Evolutionary conservation across 176 grass and related monocot genomes (phyloP).

Genomic region (Juncus inflexus): DNA sequence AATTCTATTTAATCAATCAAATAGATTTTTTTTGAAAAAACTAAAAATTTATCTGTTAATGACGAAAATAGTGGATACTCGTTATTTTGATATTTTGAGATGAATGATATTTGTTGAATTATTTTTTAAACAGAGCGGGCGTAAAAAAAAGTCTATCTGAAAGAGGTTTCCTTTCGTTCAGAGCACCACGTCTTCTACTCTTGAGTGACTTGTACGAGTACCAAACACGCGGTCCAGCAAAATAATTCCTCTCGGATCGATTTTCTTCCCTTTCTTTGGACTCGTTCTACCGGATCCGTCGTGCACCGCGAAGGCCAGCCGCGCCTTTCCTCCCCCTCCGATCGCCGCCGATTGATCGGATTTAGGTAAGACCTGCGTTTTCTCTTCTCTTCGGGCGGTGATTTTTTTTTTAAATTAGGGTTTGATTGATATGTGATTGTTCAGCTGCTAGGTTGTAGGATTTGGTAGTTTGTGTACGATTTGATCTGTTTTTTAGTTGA

Average conservation of each 20-base stretch:
- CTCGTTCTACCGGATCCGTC: slow-evolving; percentile 20
- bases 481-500: not conserved
- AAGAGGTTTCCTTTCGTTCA: not conserved
- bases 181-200: slow-evolving; percentile 3
- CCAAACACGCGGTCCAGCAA: not conserved
- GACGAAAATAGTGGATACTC: too few species aligned
- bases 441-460: not conserved
- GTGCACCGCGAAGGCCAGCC: slow-evolving; percentile 5
- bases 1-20: too few species aligned
- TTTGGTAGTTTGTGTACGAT: not conserved
- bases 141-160: too few species aligned
- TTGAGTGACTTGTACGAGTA: too few species aligned
- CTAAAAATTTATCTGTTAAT: too few species aligned
- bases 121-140: too few species aligned
- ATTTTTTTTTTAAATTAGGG: slow-evolving; percentile 10
- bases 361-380: slow-evolving; percentile 5
- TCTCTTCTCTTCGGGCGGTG: not conserved
- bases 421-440: slow-evolving; percentile 19
- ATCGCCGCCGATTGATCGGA: not conserved
- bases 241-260: slow-evolving; percentile 2
- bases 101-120: too few species aligned
- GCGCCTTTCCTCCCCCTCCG: not conserved
- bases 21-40: too few species aligned
- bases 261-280: slow-evolving; percentile 9
- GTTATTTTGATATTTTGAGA: too few species aligned